These are phyloP conservation scores for Carex myosuroides DNA, from an alignment of 176 grass and related monocot genomes.

Conservation along the genomic window DNA sequence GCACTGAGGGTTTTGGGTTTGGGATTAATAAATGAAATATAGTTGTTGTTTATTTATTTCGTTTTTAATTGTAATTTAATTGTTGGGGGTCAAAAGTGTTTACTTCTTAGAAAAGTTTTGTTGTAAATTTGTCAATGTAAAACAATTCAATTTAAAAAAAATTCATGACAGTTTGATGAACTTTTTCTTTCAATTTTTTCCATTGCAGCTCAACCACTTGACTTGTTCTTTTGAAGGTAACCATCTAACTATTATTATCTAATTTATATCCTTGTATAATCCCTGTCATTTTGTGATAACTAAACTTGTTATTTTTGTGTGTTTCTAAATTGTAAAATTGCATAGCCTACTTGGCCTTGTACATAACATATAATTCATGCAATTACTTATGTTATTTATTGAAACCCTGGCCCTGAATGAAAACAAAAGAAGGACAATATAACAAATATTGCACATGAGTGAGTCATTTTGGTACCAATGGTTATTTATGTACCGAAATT, in stretches of 20 bases:
- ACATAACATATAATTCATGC: neutral
- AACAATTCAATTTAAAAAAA: neutral
- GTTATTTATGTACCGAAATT: neutral
- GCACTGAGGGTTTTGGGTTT: neutral
- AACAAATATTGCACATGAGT: neutral
- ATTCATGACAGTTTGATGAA: neutral
- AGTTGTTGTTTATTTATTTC: neutral
- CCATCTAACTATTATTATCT: neutral
- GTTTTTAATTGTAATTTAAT: neutral
- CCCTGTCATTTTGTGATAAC: neutral
- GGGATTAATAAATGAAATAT: neutral
- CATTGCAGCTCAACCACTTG: neutral
- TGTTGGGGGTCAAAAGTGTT: neutral
- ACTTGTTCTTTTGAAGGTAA: neutral
- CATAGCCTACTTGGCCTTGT: neutral
- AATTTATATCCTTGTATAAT: neutral
- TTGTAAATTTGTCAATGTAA: neutral
- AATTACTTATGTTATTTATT: neutral
- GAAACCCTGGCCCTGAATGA: neutral
- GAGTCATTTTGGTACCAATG: neutral
- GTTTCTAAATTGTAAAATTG: neutral
- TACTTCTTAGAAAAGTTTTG: too few species aligned
- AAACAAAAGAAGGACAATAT: neutral
- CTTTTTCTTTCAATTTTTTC: neutral
- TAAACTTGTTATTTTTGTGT: neutral